These are phyloP conservation scores for thale cress (Arabidopsis thaliana) DNA, from an alignment of 345 rosid species.

Conservation along the genomic window DNA sequence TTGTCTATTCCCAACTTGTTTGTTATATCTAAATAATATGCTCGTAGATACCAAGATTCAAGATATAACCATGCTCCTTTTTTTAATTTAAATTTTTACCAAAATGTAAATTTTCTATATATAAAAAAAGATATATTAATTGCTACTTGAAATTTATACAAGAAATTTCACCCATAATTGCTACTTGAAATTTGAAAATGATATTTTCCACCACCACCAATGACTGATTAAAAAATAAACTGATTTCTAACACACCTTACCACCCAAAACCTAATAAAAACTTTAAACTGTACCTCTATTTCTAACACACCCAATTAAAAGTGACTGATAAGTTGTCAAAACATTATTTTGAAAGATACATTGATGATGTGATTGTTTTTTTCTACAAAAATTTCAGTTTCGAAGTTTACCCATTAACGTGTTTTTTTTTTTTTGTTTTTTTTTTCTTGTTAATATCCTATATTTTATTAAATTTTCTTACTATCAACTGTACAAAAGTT, in stretches of 20 bases:
- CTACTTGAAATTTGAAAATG: background rate
- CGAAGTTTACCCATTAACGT: background rate
- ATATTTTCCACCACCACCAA: too few relatives aligned
- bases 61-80: too few relatives aligned
- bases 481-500: background rate
- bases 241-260: too few relatives aligned
- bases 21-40: background rate
- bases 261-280: too few relatives aligned
- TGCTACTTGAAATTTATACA: background rate
- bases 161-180: background rate
- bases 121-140: too few relatives aligned
- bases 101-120: too few relatives aligned
- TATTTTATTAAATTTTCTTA: background rate
- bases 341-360: background rate
- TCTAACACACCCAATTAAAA: too few relatives aligned
- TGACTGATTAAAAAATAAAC: too few relatives aligned
- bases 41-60: too few relatives aligned
- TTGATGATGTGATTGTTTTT: background rate
- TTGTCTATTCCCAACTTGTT: background rate
- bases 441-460: background rate
- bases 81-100: too few relatives aligned
- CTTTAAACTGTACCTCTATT: too few relatives aligned
- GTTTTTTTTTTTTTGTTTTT: too few relatives aligned
- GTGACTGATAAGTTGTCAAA: background rate
- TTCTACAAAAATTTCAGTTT: background rate